Evolutionary conservation across 2,329 filamentous ascomycete genomes (phyloP), one percentile per base, ranked within the genome.

Genomic region (Beauveria scarabaeidicola): DNA sequence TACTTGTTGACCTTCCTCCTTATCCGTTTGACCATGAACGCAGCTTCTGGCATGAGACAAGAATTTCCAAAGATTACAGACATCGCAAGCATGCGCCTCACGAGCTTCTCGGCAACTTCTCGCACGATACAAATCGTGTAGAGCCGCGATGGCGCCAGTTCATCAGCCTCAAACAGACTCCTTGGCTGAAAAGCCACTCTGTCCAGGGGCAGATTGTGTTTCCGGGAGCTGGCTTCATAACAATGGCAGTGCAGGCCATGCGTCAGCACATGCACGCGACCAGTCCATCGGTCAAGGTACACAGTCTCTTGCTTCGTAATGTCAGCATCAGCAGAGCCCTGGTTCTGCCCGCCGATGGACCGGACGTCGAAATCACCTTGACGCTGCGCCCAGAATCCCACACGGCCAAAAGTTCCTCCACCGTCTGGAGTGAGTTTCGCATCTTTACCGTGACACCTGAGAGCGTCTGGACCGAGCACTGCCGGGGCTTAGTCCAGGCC

Each of bases 371-470:
- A 19, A 48, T 48, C 25, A 29, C 17, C 7, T 29, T 48, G 21
- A 17, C 46, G 23, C 25, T 48, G 15, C 46, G 25, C 21, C 46
- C 46, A 5, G 46, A 25, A 15, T 48, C 46, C 13, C 46, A 29
- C 23, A 48, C 9, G 63, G 61, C 59, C 17, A 59, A 56, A 5
- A 51, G 32, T 9, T 62, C 61, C 15, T 62, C 61, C 8, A 50
- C 32, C 19, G 17, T 56, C 9, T 62, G 61, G 61, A 61, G 56
- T 40, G 61, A 62, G 27, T 62, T 62, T 51, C 40, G 61, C 25
- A 62, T 62, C 10, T 62, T 61, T 36, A 61, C 61, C 19, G 59
- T 59, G 25, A 44, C 41, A 2, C 11, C 47, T 10, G 54, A 58
- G 7, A 52, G 46, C 3, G 38, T 27, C 7, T 62, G 61, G 61